These are phyloP conservation scores for Trypethelium eluteriae DNA, from an alignment of 495 filamentous ascomycete species.

Conservation along the genomic window DNA sequence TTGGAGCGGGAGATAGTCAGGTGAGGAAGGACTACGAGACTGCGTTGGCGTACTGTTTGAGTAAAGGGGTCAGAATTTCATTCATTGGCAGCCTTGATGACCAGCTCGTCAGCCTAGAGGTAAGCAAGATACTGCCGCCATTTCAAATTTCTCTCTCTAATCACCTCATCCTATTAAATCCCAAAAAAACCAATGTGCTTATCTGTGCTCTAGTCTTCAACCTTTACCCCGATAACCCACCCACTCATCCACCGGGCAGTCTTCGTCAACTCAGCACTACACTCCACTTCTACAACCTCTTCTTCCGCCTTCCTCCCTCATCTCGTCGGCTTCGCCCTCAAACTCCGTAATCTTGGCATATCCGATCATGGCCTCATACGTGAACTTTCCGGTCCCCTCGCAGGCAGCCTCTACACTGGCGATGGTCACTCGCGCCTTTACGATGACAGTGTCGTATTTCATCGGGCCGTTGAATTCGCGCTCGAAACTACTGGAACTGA, in stretches of 20 bases:
- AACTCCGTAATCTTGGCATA: slow-evolving; percentile 85
- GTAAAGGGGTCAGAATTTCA: slow-evolving; percentile 71
- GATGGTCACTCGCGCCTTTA: slow-evolving; percentile 93
- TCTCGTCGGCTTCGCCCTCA: slow-evolving; percentile 85
- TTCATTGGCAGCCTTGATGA: slow-evolving; percentile 93
- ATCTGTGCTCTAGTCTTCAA: slow-evolving; percentile 56
- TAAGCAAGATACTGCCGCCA: slow-evolving; percentile 29
- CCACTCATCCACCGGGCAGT: slow-evolving; percentile 90
- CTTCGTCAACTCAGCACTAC: slow-evolving; percentile 87
- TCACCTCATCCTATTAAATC: slow-evolving; percentile 19
- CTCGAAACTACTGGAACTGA: slow-evolving; percentile 62
- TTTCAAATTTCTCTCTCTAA: neutral
- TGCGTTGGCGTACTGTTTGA: slow-evolving; percentile 61
- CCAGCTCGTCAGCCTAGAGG: slow-evolving; percentile 86
- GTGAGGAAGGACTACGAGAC: slow-evolving; percentile 76
- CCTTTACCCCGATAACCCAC: slow-evolving; percentile 73
- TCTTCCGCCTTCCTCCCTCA: slow-evolving; percentile 82
- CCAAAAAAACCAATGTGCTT: neutral
- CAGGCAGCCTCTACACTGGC: slow-evolving; percentile 82
- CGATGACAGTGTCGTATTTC: slow-evolving; percentile 82
- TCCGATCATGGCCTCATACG: slow-evolving; percentile 88
- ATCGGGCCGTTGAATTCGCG: slow-evolving; percentile 74
- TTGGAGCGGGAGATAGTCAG: slow-evolving; percentile 66
- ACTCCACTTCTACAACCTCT: slow-evolving; percentile 42
- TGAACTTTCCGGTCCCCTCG: slow-evolving; percentile 79